Conservation (phyloP, 345 rosid genomes). For the Dipteronia sinensis region DNA sequence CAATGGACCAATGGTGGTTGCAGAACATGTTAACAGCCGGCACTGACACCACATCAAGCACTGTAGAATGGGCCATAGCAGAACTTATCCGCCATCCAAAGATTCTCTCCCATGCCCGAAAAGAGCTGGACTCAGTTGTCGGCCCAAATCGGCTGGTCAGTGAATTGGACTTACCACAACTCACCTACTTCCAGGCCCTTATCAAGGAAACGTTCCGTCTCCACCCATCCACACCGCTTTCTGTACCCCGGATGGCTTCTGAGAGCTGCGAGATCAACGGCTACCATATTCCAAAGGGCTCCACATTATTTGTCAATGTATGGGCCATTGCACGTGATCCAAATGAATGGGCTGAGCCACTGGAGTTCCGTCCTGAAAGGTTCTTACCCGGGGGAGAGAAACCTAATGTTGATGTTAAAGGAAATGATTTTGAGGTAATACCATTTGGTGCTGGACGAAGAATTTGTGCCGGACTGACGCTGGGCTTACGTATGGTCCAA, state of each 20-base stretch:
- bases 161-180: conserved; percentile 53
- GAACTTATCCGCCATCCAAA: conserved; percentile 79
- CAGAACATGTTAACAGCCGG: conserved; percentile 95
- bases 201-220: conserved; percentile 82
- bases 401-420: conserved; percentile 58
- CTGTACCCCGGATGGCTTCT: conserved; percentile 66
- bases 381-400: conserved; percentile 73
- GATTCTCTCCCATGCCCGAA: conserved; percentile 43
- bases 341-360: conserved; percentile 59
- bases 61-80: conserved; percentile 90
- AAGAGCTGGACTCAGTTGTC: conserved; percentile 65
- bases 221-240: conserved; percentile 84
- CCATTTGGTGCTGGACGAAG: conserved; percentile 91
- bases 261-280: conserved; percentile 79
- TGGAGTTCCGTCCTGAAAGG: conserved; percentile 68
- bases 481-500: conserved; percentile 76
- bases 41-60: conserved; percentile 91
- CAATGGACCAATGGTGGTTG: neutral
- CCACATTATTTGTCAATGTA: conserved; percentile 63
- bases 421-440: conserved; percentile 71
- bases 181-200: conserved; percentile 72
- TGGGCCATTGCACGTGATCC: conserved; percentile 96
- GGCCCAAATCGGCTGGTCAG: conserved; percentile 52
- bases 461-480: conserved; percentile 75
- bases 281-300: conserved; percentile 65